These are phyloP conservation scores for Fraxinus quadrangulata DNA, from an alignment of 257 asterid genomes.

Conservation along the genomic window DNA sequence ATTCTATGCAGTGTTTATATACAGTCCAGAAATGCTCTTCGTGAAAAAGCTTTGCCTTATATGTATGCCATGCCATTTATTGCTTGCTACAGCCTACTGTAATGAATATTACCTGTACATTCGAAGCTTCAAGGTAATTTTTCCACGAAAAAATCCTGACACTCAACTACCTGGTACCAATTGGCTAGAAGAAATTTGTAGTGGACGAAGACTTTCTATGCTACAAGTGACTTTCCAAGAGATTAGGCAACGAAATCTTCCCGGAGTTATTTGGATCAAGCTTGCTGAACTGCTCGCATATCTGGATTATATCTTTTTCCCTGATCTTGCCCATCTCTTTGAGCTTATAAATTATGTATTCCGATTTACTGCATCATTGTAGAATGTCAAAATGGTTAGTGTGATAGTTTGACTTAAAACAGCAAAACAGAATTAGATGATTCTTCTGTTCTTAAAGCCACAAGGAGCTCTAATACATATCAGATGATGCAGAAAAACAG, in stretches of 20 bases:
- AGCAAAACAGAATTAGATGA: too few relatives aligned
- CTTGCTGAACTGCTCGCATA: slow-evolving; percentile 50
- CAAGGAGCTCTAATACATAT: neutral
- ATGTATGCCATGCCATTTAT: slow-evolving; percentile 1
- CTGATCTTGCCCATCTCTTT: slow-evolving; percentile 59
- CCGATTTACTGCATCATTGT: slow-evolving; percentile 45
- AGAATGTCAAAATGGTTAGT: neutral
- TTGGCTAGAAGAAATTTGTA: neutral
- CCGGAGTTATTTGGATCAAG: slow-evolving; percentile 48
- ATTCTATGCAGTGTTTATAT: too few relatives aligned
- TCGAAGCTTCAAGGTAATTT: neutral
- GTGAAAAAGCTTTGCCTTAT: neutral
- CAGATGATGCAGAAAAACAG: neutral
- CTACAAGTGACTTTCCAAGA: slow-evolving; percentile 40
- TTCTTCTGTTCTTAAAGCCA: neutral
- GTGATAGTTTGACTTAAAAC: neutral
- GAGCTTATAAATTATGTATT: slow-evolving; percentile 50
- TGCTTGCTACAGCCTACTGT: neutral
- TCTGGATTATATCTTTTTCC: slow-evolving; percentile 53
- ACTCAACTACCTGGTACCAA: neutral
- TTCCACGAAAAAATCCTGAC: neutral
- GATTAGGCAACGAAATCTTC: slow-evolving; percentile 50
- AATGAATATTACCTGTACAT: slow-evolving; percentile 3
- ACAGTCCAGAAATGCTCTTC: too few relatives aligned
- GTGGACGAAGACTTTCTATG: slow-evolving; percentile 2